Evolutionary conservation across 768 basidiomycete species (phyloP), one percentile per base, ranked within the genome.

Genomic region (Kwoniella bestiolae): DNA sequence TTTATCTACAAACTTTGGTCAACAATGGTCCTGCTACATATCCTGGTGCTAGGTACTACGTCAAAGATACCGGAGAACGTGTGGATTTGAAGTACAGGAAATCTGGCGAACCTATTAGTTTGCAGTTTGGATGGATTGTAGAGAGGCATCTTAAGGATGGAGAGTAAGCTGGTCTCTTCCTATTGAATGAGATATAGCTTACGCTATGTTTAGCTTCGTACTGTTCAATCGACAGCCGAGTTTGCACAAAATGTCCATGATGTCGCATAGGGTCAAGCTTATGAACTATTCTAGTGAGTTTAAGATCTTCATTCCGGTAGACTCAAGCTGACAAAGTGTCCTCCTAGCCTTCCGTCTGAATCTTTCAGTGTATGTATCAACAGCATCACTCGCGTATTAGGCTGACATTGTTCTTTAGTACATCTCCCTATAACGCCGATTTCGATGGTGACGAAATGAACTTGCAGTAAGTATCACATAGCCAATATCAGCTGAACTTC

Each of bases 381-480:
- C 32, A 2, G 28, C 9, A 18, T 45, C 31, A 4, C 35, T 59
- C 68, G 60, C 59, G 55, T 6, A 5, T 52, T 12, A n/a, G 32
- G 63, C 68, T 70, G 62, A 66, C 56, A 25, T 50, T 45, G 11
- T 11, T 8, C 21, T n/a, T 12, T 58, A 91, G 90, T 60, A 97
- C 94, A 11, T 92, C 95, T 38, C 96, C 96, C 0, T 98, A 99
- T 83, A 98, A 99, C 75, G 96, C 96, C 79, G 96, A 99, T 83
- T 99, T 98, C 83, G 96, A 98, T 77, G 96, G 96, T 72, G 96
- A 98, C 77, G 96, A 99, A 81, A 99, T 98, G 96, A 98, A 99
- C 83, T 91, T 98, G 90, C 96, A 98, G 93, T 95, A 86, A 60
- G 32, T 51, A 6, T 29, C 1, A 47, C 12, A n/a, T n/a, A n/a